Conservation (phyloP, 352 stramenopile species). For the Globisporangium barbulae region DNA sequence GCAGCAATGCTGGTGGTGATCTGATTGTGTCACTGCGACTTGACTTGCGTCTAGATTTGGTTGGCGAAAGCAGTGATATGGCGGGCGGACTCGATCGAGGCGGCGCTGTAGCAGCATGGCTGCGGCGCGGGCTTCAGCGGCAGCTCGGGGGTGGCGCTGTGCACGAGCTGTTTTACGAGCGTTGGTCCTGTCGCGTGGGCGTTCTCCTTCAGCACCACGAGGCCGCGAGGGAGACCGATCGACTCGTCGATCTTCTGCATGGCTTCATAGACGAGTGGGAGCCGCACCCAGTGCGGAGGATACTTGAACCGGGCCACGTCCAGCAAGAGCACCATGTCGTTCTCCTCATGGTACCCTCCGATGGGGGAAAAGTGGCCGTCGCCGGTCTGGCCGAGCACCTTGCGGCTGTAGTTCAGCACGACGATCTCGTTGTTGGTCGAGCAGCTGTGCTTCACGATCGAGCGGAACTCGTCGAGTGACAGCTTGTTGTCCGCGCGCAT, state of each 20-base stretch:
- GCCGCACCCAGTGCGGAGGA: constrained; percentile 80
- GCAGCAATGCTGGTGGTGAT: too few species aligned
- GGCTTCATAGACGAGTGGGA: constrained; percentile 44
- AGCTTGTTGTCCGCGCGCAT: constrained; percentile 42
- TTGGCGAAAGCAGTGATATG: constrained; percentile 19
- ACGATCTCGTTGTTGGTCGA: constrained; percentile 78
- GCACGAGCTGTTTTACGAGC: constrained; percentile 44
- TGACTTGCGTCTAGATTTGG: constrained; percentile 1
- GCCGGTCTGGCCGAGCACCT: constrained; percentile 92
- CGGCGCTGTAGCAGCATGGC: constrained; percentile 27
- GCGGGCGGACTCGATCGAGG: constrained; percentile 27
- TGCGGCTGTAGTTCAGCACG: constrained; percentile 92
- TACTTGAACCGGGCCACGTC: constrained; percentile 97
- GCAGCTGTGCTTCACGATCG: constrained; percentile 74
- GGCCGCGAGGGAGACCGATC: constrained; percentile 35
- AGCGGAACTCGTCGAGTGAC: constrained; percentile 48
- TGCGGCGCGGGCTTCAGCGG: constrained; percentile 28
- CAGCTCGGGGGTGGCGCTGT: constrained; percentile 30
- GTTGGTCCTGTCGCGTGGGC: constrained; percentile 36
- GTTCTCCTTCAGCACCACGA: constrained; percentile 42
- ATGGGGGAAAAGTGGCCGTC: constrained; percentile 97
- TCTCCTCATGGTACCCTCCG: constrained; percentile 89
- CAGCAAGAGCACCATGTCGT: constrained; percentile 93
- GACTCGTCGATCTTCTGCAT: constrained; percentile 51
- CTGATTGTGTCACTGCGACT: neutral